Evolutionary conservation across 768 basidiomycete genomes (phyloP), one percentile per base, ranked within the genome.

Genomic region (Rhizopogon roseolus): DNA sequence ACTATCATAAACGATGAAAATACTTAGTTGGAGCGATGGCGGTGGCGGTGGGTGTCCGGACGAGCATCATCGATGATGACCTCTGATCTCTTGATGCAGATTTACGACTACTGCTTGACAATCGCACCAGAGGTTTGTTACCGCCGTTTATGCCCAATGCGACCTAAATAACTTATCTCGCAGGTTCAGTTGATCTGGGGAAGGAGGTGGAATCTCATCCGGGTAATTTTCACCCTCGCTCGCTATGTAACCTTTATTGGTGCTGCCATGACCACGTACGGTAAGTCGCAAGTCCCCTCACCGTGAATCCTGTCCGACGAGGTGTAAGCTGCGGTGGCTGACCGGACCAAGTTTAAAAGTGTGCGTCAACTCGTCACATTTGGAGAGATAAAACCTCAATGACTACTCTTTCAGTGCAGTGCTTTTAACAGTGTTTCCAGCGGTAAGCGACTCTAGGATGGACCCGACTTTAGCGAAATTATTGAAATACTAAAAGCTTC

Each of bases 151-250:
- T n/a, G 28, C 8, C 29, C 25, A 13, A 27, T 27, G 16, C n/a
- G 22, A 16, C 28, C 28, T 22, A 14, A 27, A 34, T 32, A 17
- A 25, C 22, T 22, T 22, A 22, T 10, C 16, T 32, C 22, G 9
- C 19, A 53, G 52, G 13, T 53, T 17, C 52, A 46, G 22, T 53
- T 43, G 16, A 32, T 53, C 10, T 53, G 52, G 44, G 44, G 52
- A 32, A 32, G 29, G 34, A 28, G 9, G n/a, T 53, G 52, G 52
- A 13, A 13, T 22, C 1, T 36, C 42, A 5, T 34, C 6, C 19
- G 52, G 13, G 2, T 46, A 34, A 6, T 7, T 6, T 53, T 36
- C 11, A 53, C 52, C 6, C 22, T 42, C 11, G 17, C 44, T 43
- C 52, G 44, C 17, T 53, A 53, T 46, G 34, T 22, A 3, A 44